A percentile compares a stretch with the other conserved stretches of the same genome.
Conservation (phyloP, 192 early-diverging fungal genomes). For the Umbelopsis isabellina region DNA sequence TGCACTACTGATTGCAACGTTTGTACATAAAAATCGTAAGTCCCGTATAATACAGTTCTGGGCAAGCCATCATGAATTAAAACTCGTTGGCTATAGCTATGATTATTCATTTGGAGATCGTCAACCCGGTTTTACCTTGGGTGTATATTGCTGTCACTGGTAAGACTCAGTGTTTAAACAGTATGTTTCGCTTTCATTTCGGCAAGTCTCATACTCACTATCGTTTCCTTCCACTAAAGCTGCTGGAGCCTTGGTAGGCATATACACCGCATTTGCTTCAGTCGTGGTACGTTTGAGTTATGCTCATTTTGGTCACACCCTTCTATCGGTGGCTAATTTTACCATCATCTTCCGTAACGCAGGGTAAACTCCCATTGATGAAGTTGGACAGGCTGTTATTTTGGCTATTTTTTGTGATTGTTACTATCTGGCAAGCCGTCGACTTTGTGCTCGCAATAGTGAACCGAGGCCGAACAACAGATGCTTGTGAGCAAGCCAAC, state of each 20-base stretch:
- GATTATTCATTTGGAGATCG: slow-evolving; percentile 32
- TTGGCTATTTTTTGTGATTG: slow-evolving; percentile 30
- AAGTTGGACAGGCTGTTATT: slow-evolving; percentile 27
- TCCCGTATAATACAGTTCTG: background rate
- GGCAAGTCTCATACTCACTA: background rate
- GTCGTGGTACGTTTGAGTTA: slow-evolving; percentile 21
- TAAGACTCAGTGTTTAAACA: background rate
- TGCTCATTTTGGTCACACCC: background rate
- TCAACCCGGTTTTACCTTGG: slow-evolving; percentile 31
- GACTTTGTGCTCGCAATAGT: slow-evolving; percentile 29
- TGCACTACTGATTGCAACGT: slow-evolving; percentile 24
- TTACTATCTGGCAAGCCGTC: slow-evolving; percentile 30
- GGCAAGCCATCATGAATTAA: background rate
- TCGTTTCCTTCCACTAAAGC: slow-evolving; percentile 3
- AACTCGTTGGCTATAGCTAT: slow-evolving; percentile 26
- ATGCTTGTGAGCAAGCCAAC: slow-evolving; percentile 15
- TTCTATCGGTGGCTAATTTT: background rate
- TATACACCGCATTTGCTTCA: slow-evolving; percentile 18
- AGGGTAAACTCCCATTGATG: slow-evolving; percentile 39
- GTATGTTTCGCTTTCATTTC: background rate
- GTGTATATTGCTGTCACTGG: slow-evolving; percentile 30
- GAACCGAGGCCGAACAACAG: slow-evolving; percentile 21
- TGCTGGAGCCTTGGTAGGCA: slow-evolving; percentile 25
- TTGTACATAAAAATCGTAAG: slow-evolving; percentile 43
- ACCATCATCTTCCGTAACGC: background rate